A percentile compares a stretch with the other conserved stretches of the same genome.
Conservation (phyloP, 1,284 basidiomycete genomes). For the Apiotrichum montevideense region DNA sequence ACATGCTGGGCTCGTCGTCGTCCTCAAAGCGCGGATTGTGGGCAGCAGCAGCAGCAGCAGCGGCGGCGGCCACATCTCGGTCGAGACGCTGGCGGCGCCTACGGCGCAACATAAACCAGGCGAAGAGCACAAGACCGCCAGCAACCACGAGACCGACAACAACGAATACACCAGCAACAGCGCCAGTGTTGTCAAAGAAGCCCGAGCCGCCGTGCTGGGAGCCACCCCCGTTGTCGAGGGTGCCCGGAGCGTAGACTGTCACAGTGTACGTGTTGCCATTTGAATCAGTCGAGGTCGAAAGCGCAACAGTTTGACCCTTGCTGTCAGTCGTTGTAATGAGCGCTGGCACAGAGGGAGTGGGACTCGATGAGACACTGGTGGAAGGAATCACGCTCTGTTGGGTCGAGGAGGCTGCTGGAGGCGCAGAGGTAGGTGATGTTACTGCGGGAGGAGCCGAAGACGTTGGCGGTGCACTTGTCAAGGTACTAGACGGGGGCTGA, state of each 20-base stretch:
- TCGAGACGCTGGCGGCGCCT: conserved; percentile 44
- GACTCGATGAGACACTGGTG: neutral
- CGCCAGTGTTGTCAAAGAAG: conserved; percentile 48
- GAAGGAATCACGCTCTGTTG: neutral
- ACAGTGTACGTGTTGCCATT: conserved; percentile 30
- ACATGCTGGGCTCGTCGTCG: conserved; percentile 45
- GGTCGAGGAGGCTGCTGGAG: neutral
- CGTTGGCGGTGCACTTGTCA: neutral
- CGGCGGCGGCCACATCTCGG: conserved; percentile 48
- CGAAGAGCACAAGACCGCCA: conserved; percentile 39
- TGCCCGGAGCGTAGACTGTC: conserved; percentile 35
- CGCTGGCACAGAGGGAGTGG: neutral
- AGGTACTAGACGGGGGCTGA: neutral
- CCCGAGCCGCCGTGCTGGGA: conserved; percentile 14
- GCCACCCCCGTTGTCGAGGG: conserved; percentile 10
- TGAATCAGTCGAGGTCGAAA: no score
- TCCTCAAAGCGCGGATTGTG: conserved; percentile 38
- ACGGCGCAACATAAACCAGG: conserved; percentile 42
- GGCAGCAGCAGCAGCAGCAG: conserved; percentile 44
- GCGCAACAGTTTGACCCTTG: neutral
- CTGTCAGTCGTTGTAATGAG: conserved; percentile 3
- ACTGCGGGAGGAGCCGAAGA: neutral
- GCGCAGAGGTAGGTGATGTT: neutral
- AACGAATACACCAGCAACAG: conserved; percentile 48
- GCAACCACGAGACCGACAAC: conserved; percentile 45